phyloP scores from a whole-genome alignment of 106 monocot genomes.

The Cymbidium sinense region DNA sequence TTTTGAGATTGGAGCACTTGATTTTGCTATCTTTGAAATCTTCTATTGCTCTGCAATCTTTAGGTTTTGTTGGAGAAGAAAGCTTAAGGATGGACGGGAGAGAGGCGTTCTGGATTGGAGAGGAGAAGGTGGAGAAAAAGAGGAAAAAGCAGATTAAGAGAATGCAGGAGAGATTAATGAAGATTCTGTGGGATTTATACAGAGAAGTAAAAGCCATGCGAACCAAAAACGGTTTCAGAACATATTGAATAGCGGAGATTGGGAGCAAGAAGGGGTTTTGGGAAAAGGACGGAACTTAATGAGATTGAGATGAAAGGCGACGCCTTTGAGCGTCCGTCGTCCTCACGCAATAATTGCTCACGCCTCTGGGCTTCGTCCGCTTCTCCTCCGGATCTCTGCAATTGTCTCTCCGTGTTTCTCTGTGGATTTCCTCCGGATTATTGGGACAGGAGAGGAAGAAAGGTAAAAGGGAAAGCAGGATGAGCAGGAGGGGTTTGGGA shows the following conservation, averaged over 20 bases:
- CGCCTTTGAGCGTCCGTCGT: neutral
- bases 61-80: constrained; percentile 6
- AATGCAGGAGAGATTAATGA: neutral
- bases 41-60: constrained; percentile 23
- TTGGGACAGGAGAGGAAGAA: too few relatives aligned
- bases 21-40: constrained; percentile 13
- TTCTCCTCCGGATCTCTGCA: too few relatives aligned
- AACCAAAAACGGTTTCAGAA: neutral
- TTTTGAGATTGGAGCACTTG: constrained; percentile 43
- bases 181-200: neutral
- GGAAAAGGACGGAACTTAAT: neutral
- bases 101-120: constrained; percentile 4
- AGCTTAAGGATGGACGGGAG: neutral
- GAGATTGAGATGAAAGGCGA: neutral
- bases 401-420: too few relatives aligned
- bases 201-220: neutral
- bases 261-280: neutral
- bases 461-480: too few relatives aligned
- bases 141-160: constrained; percentile 4
- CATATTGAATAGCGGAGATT: neutral
- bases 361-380: too few relatives aligned
- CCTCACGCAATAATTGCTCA: too few relatives aligned
- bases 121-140: constrained; percentile 24
- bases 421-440: too few relatives aligned
- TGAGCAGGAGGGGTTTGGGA: too few relatives aligned